These are phyloP conservation scores for Solanum bulbocastanum DNA, from an alignment of 257 asterid species.

Conservation along the genomic window DNA sequence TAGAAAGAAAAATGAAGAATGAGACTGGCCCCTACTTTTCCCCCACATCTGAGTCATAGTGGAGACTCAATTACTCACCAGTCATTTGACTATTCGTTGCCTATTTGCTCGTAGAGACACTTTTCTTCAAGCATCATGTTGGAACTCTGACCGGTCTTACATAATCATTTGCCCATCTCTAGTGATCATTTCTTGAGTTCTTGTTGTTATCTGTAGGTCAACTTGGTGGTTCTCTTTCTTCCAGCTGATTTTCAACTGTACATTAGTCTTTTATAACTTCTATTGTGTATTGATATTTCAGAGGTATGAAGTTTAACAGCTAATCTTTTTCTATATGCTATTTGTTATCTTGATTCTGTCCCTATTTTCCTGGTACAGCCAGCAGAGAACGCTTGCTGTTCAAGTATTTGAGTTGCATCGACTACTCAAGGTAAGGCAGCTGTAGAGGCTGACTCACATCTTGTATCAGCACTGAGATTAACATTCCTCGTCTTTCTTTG, in stretches of 20 bases:
- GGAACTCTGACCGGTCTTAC: neutral
- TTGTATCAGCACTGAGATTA: neutral
- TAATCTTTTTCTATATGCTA: neutral
- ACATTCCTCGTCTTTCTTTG: neutral
- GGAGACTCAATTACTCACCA: neutral
- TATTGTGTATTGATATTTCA: neutral
- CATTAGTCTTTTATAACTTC: neutral
- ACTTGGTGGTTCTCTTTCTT: neutral
- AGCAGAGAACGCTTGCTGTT: conserved; percentile 80
- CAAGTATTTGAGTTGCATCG: conserved; percentile 96
- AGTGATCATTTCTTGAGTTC: neutral
- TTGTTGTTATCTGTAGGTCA: neutral
- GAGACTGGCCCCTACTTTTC: neutral
- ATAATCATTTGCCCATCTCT: neutral
- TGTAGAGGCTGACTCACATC: neutral
- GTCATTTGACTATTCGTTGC: neutral
- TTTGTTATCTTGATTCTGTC: neutral
- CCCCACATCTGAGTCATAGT: neutral
- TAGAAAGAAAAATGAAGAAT: neutral
- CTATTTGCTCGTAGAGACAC: neutral
- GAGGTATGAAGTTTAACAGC: neutral
- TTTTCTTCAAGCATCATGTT: neutral
- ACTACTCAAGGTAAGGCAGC: conserved; percentile 49
- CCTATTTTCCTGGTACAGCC: conserved; percentile 34
- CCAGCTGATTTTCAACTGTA: neutral